Conservation (phyloP, 1,284 basidiomycete genomes). For the Pascua sp. region DNA sequence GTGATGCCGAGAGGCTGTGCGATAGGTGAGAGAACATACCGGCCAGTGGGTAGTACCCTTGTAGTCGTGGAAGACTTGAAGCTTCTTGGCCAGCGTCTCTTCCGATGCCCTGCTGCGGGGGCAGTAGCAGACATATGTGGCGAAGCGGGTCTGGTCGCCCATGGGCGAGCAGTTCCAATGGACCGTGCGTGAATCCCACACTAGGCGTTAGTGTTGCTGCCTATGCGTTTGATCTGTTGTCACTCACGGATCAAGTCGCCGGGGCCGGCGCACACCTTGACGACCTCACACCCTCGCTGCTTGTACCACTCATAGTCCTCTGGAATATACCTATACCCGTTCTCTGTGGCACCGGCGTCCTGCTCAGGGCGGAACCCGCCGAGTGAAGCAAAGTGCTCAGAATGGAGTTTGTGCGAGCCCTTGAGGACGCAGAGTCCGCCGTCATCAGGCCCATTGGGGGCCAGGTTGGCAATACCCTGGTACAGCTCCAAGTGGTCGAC, state of each 20-base stretch:
- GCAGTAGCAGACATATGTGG: conserved; percentile 24
- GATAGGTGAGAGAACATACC: no score
- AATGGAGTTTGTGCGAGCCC: conserved; percentile 20
- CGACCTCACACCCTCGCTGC: conserved; percentile 17
- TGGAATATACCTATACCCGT: conserved; percentile 18
- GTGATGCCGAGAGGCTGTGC: no score
- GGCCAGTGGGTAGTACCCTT: conserved; percentile 30
- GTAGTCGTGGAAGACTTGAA: conserved; percentile 17
- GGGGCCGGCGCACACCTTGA: conserved; percentile 23
- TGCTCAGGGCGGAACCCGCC: conserved; percentile 22
- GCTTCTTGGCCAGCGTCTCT: conserved; percentile 9
- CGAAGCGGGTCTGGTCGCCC: conserved; percentile 27
- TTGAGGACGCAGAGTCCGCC: conserved; percentile 31
- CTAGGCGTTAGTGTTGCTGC: conserved; percentile 1
- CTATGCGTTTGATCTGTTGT: neutral
- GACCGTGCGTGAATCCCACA: conserved; percentile 32
- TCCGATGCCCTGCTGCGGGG: conserved; percentile 12
- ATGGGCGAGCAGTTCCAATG: conserved; percentile 28
- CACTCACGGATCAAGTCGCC: conserved; percentile 25
- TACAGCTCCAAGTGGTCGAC: conserved; percentile 23
- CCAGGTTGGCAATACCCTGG: conserved; percentile 29
- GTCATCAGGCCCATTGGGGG: conserved; percentile 26
- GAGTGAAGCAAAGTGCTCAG: conserved; percentile 18
- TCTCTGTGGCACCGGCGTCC: conserved; percentile 20
- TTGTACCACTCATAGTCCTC: conserved; percentile 26